Conservation (phyloP, 2,329 filamentous ascomycete genomes). For the Diplodia intermedia region DNA sequence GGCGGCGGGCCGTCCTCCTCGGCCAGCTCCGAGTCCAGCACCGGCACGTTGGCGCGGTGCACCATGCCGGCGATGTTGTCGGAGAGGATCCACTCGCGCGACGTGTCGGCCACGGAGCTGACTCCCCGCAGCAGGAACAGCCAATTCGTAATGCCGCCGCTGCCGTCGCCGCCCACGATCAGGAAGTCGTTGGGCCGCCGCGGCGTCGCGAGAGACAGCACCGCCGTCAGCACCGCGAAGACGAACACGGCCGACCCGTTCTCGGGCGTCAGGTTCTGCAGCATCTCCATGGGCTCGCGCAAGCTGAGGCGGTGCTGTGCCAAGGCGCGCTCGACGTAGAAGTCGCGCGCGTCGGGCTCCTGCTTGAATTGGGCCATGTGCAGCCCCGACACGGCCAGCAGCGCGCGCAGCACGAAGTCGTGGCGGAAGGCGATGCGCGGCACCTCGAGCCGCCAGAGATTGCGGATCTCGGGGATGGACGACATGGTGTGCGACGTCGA, state of each 20-base stretch:
- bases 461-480: slow-evolving; percentile 36
- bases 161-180: slow-evolving; percentile 2
- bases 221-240: slow-evolving; percentile 12
- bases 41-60: slow-evolving; percentile 5
- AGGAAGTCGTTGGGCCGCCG: slow-evolving; percentile 21
- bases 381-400: slow-evolving; percentile 54
- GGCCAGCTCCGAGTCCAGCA: slow-evolving; percentile 1
- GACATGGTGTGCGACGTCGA: slow-evolving; percentile 41
- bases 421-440: slow-evolving; percentile 49
- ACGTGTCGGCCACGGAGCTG: neutral
- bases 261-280: slow-evolving; percentile 9
- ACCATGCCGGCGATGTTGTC: slow-evolving; percentile 25
- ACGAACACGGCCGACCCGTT: slow-evolving; percentile 11
- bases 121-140: slow-evolving; percentile 22
- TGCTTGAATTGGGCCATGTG: slow-evolving; percentile 50
- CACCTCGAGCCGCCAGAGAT: slow-evolving; percentile 38
- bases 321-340: slow-evolving; percentile 8
- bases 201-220: slow-evolving; percentile 12
- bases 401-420: slow-evolving; percentile 53
- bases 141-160: slow-evolving; percentile 16
- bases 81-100: slow-evolving; percentile 12
- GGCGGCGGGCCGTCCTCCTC: slow-evolving; percentile 32
- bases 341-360: slow-evolving; percentile 30
- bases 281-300: slow-evolving; percentile 16
- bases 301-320: slow-evolving; percentile 18